Conservation (phyloP, 371 early-diverging fungal species). For the Syncephalastrum contaminatum region DNA sequence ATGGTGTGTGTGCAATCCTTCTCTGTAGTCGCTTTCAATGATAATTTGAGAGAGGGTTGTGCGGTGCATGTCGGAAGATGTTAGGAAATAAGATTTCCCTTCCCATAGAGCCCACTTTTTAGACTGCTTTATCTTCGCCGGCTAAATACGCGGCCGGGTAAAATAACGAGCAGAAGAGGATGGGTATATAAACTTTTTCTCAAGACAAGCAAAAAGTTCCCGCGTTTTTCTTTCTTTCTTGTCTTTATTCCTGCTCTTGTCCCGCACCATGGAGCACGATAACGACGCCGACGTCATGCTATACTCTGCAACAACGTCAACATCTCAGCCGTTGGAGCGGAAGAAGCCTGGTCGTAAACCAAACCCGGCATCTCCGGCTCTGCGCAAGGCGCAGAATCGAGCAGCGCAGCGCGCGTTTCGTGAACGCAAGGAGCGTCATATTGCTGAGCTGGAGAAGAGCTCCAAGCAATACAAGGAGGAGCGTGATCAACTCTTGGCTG, state of each 20-base stretch:
- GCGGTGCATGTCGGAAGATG: too few relatives aligned
- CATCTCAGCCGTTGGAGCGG: constrained; percentile 24
- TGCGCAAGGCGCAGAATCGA: constrained; percentile 73
- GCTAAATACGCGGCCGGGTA: not conserved
- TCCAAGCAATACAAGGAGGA: constrained; percentile 54
- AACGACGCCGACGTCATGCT: not conserved
- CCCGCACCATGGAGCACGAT: not conserved
- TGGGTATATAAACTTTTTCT: not conserved
- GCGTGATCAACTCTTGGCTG: constrained; percentile 35
- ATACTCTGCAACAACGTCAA: not conserved
- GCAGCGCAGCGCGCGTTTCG: constrained; percentile 76
- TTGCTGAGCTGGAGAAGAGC: constrained; percentile 56
- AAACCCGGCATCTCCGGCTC: constrained; percentile 55
- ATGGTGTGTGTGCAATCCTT: too few relatives aligned
- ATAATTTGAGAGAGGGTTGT: too few relatives aligned
- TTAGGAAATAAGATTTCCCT: too few relatives aligned
- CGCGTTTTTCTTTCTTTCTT: too few relatives aligned
- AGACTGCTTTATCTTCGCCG: too few relatives aligned
- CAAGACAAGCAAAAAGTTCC: too few relatives aligned
- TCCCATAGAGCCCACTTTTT: too few relatives aligned
- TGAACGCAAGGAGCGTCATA: constrained; percentile 67
- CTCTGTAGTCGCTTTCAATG: too few relatives aligned
- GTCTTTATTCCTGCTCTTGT: too few relatives aligned
- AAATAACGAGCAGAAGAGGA: not conserved
- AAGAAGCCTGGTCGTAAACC: constrained; percentile 82